Conservation (phyloP, 2,329 filamentous ascomycete genomes). For the Neurospora crassa region DNA sequence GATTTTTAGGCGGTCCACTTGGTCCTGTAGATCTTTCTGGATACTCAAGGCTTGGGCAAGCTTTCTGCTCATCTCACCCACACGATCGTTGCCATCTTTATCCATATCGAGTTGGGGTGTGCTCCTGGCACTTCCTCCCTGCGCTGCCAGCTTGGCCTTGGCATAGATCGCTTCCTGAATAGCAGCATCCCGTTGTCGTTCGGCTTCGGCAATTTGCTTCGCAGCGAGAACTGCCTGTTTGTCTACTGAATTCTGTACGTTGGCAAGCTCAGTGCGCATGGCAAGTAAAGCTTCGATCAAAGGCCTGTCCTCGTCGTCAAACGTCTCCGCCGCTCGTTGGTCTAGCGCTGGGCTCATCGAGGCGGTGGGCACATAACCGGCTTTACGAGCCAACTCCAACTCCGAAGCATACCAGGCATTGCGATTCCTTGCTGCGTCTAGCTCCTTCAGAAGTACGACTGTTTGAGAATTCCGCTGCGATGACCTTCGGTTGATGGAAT, state of each 20-base stretch:
- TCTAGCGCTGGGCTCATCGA: slow-evolving; percentile 67
- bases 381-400: slow-evolving; percentile 80
- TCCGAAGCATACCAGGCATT: slow-evolving; percentile 98
- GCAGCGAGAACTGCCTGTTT: slow-evolving; percentile 78
- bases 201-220: slow-evolving; percentile 83
- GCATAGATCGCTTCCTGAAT: slow-evolving; percentile 91
- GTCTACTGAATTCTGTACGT: slow-evolving; percentile 84
- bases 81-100: slow-evolving; percentile 54
- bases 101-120: slow-evolving; percentile 51
- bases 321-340: slow-evolving; percentile 63
- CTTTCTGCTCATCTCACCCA: slow-evolving; percentile 68
- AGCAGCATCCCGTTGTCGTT: slow-evolving; percentile 90
- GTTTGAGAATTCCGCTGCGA: slow-evolving; percentile 55
- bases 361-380: slow-evolving; percentile 70
- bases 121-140: slow-evolving; percentile 55
- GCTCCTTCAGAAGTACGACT: slow-evolving; percentile 71
- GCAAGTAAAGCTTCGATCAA: slow-evolving; percentile 84
- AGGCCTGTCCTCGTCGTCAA: slow-evolving; percentile 86
- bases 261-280: slow-evolving; percentile 82
- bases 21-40: slow-evolving; percentile 73
- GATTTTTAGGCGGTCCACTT: slow-evolving; percentile 55
- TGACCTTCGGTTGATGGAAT: slow-evolving; percentile 49
- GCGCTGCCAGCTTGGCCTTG: slow-evolving; percentile 82
- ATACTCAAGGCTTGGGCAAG: slow-evolving; percentile 71
- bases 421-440: slow-evolving; percentile 73